Conservation (phyloP, 1,284 basidiomycete species). For the Sphaerobolus stellatus region DNA sequence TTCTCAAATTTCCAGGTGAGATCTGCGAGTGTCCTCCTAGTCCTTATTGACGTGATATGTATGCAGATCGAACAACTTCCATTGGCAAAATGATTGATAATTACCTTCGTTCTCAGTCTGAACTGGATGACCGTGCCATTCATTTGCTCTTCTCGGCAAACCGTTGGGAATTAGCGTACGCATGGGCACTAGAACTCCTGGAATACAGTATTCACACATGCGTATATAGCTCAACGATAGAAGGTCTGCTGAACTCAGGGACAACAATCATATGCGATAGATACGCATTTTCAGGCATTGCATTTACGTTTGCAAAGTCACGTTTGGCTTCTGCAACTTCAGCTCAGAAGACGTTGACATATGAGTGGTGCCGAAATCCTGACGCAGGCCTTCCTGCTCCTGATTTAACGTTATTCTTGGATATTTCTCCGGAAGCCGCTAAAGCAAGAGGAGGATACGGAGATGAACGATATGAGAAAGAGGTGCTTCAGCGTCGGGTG, state of each 20-base stretch:
- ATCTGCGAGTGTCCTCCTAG: not conserved
- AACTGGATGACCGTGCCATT: conserved; percentile 89
- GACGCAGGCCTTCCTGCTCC: conserved; percentile 87
- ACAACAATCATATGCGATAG: conserved; percentile 86
- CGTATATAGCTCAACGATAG: conserved; percentile 58
- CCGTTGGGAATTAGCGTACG: conserved; percentile 91
- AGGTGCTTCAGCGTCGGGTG: conserved; percentile 73
- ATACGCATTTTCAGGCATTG: conserved; percentile 96
- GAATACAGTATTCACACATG: conserved; percentile 2
- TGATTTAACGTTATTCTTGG: conserved; percentile 86
- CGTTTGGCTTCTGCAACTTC: conserved; percentile 28
- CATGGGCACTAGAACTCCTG: conserved; percentile 20
- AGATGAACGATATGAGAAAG: conserved; percentile 84
- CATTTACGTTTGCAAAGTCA: conserved; percentile 87
- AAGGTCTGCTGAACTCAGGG: conserved; percentile 60
- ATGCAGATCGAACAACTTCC: conserved; percentile 82
- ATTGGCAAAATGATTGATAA: conserved; percentile 94
- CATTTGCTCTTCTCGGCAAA: conserved; percentile 97
- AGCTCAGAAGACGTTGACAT: conserved; percentile 29
- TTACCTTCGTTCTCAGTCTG: conserved; percentile 81
- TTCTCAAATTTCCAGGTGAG: conserved; percentile 87
- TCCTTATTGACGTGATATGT: not conserved
- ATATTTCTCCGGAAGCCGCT: conserved; percentile 74
- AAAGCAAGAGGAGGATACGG: conserved; percentile 84
- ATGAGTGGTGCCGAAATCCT: conserved; percentile 82